A percentile compares a stretch with the other conserved stretches of the same genome.
These are phyloP conservation scores for Ballota nigra DNA, from an alignment of 257 asterid genomes.

Conservation along the genomic window DNA sequence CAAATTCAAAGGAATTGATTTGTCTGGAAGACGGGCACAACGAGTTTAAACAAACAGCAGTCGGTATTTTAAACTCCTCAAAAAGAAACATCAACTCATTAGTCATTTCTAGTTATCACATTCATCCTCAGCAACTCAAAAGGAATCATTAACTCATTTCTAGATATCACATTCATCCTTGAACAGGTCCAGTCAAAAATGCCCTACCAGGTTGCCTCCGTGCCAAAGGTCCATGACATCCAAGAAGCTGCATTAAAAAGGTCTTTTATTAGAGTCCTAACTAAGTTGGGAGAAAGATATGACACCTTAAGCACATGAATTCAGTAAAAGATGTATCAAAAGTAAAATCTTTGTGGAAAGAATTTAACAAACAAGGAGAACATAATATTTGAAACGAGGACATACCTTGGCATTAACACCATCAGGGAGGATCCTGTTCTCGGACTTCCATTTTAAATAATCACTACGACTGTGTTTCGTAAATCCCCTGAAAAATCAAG, in stretches of 20 bases:
- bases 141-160: neutral
- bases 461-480: slow-evolving; percentile 29
- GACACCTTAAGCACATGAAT: neutral
- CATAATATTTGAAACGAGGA: neutral
- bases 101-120: neutral
- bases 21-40: neutral
- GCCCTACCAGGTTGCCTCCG: slow-evolving; percentile 32
- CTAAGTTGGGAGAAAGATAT: neutral
- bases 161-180: slow-evolving; percentile 19
- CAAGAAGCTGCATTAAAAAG: slow-evolving; percentile 32
- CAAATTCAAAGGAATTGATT: neutral
- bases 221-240: slow-evolving; percentile 38
- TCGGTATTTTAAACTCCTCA: neutral
- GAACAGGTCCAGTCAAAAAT: slow-evolving; percentile 27
- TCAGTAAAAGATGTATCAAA: neutral
- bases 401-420: slow-evolving; percentile 47
- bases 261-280: neutral
- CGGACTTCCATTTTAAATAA: slow-evolving; percentile 28
- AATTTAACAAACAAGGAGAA: neutral
- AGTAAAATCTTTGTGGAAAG: neutral
- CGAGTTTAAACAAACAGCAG: neutral
- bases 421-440: slow-evolving; percentile 27
- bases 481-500: slow-evolving; percentile 32
- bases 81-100: neutral
- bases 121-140: slow-evolving; percentile 18